Percentiles rank a stretch among this genome's conserved stretches.
These are phyloP conservation scores for Rhynchospora pubera DNA, from an alignment of 176 grass and related monocot species.

Conservation along the genomic window DNA sequence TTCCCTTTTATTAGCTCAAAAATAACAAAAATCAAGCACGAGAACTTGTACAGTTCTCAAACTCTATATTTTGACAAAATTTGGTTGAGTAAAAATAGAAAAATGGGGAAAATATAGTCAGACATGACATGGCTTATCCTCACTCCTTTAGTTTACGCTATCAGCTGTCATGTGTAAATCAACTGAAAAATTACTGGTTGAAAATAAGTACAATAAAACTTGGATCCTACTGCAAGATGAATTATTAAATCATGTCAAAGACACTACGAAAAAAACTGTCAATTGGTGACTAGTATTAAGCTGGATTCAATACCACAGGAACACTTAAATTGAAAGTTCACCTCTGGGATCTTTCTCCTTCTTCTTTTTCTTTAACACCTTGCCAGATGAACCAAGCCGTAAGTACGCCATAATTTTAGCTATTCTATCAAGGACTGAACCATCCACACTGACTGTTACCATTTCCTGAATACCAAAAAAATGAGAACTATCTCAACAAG, in stretches of 20 bases:
- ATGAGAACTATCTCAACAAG: background rate
- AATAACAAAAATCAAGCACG: background rate
- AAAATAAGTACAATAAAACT: too few species aligned
- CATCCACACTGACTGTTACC: constrained; percentile 90
- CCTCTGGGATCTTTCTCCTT: constrained; percentile 86
- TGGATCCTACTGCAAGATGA: too few species aligned
- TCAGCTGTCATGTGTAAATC: too few species aligned
- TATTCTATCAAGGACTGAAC: constrained; percentile 94
- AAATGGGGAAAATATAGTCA: background rate
- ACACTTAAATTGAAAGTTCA: constrained; percentile 12
- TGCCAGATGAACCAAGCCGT: constrained; percentile 94
- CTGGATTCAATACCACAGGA: background rate
- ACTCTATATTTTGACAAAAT: background rate
- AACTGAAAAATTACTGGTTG: too few species aligned
- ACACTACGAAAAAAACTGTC: background rate
- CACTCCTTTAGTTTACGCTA: too few species aligned
- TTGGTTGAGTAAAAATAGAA: background rate
- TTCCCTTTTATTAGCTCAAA: background rate
- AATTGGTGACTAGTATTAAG: background rate
- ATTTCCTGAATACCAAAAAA: constrained; percentile 56
- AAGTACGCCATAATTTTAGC: constrained; percentile 99
- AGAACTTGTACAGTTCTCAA: background rate
- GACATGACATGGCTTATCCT: background rate
- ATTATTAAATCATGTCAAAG: background rate
- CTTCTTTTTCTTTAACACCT: constrained; percentile 99